phyloP scores from a whole-genome alignment of 1,284 basidiomycete species.

The Cystobasidium sp. region DNA sequence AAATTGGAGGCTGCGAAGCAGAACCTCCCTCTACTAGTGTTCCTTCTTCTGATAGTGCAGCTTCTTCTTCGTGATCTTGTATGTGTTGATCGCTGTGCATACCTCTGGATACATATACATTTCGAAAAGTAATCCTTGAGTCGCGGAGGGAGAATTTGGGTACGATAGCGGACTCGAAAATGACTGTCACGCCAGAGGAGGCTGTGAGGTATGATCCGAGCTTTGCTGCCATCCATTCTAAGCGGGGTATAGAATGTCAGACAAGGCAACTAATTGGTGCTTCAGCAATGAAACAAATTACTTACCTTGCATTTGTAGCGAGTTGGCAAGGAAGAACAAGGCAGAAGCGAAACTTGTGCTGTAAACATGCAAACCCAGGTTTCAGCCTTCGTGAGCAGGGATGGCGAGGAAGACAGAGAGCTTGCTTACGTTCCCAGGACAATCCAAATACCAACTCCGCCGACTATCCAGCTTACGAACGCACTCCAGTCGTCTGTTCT shows the following conservation, averaged over 20 bases:
- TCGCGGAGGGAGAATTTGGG: constrained; percentile 86
- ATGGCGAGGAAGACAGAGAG: background rate
- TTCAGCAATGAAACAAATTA: no score
- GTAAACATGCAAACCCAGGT: constrained; percentile 46
- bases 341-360: constrained; percentile 96
- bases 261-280: background rate
- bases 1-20: background rate
- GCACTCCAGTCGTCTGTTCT: constrained; percentile 97
- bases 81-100: constrained; percentile 52
- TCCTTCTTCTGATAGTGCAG: constrained; percentile 3
- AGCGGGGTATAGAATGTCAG: background rate
- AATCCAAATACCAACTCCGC: constrained; percentile 93
- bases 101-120: constrained; percentile 89
- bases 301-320: constrained; percentile 81
- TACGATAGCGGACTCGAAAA: constrained; percentile 97
- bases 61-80: constrained; percentile 59
- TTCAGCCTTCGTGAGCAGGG: background rate
- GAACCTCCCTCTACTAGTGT: background rate
- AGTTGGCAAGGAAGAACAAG: constrained; percentile 85
- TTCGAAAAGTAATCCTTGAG: constrained; percentile 92
- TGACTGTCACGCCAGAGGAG: constrained; percentile 90
- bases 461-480: constrained; percentile 90
- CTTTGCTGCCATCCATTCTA: constrained; percentile 83
- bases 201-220: constrained; percentile 92
- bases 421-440: constrained; percentile 82